Base-by-base conservation (phyloP, 495 filamentous ascomycete species). In the Paragyromitra xinjiangensis region DNA sequence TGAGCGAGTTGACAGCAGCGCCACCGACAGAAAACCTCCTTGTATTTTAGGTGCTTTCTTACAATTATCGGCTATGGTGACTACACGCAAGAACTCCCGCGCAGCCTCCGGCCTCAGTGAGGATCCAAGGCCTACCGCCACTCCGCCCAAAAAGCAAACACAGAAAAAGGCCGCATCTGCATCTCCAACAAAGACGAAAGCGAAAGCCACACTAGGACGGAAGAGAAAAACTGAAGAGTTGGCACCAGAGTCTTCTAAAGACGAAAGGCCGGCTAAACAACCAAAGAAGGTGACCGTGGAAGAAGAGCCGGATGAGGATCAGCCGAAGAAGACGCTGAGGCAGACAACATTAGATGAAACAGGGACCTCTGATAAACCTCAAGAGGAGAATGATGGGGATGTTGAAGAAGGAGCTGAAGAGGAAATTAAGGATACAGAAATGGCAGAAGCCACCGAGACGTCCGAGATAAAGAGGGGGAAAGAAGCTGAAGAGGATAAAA, bases 41-140 rank as follows among this genome's bases (percentile, higher is more conserved):
- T 44, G 9, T 26, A 12, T 64, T 24, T 24, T 9, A 24, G 19
- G 24, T n/a, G 50, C 3, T 40, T 34, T 34, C 40, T 14, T 66
- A 14, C 56, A 6, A 70, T 39, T 58, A 48, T 39, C 44, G 50
- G 68, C 22, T n/a, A 80, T 75, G 77, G 77, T 79, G 34, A 67
- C 64, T 51, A 75, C 78, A 11, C 75, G 75, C 42, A 78, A 73
- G 63, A 79, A 50, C 34, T n/a, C 75, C 42, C 45, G 48, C 11
- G 53, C 51, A 12, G n/a, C 37, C 40, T 61, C 69, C 45, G 50
- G 44, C 16, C 6, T 7, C 45, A 73, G 51, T 8, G 69, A 73
- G 55, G 75, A 67, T 14, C 64, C 64, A 12, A 62, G 26, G n/a
- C 14, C 24, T 16, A 42, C 64, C 29, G 14, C 51, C 29, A 3